A percentile compares a stretch with the other conserved stretches of the same genome.
These are phyloP conservation scores for Botrytis cinerea DNA, from an alignment of 2,329 filamentous ascomycete genomes.

Conservation along the genomic window DNA sequence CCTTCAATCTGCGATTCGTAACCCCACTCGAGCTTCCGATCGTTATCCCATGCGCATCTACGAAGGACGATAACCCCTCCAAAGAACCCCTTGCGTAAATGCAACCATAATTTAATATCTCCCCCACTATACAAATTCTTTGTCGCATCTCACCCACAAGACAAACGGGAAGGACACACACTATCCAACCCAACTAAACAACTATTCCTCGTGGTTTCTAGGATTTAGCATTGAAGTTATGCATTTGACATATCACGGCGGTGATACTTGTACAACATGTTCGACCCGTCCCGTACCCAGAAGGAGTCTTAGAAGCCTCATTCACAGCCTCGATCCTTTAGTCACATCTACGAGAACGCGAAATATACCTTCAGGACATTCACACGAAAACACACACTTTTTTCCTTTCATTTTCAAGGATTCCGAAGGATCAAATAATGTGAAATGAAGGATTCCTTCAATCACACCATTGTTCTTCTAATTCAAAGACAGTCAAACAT, in stretches of 20 bases:
- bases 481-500: conserved; percentile 4
- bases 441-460: conserved; percentile 1
- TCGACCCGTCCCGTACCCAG: conserved; percentile 20
- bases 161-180: conserved; percentile 15
- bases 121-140: background rate
- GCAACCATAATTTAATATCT: conserved; percentile 17
- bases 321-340: conserved; percentile 12
- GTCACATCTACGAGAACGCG: conserved; percentile 17
- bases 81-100: conserved; percentile 8
- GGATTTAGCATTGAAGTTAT: conserved; percentile 17
- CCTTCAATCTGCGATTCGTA: conserved; percentile 18
- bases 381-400: conserved; percentile 17
- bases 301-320: conserved; percentile 13
- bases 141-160: conserved; percentile 15
- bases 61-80: conserved; percentile 10
- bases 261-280: conserved; percentile 20
- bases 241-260: conserved; percentile 18
- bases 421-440: conserved; percentile 13
- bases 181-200: conserved; percentile 20
- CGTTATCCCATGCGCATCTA: conserved; percentile 10
- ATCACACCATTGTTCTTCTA: background rate
- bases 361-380: background rate
- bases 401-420: background rate
- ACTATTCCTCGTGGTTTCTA: conserved; percentile 23
- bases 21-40: conserved; percentile 11